phyloP scores from a whole-genome alignment of 352 stramenopile genomes.

The Phytophthora pseudosyringae region DNA sequence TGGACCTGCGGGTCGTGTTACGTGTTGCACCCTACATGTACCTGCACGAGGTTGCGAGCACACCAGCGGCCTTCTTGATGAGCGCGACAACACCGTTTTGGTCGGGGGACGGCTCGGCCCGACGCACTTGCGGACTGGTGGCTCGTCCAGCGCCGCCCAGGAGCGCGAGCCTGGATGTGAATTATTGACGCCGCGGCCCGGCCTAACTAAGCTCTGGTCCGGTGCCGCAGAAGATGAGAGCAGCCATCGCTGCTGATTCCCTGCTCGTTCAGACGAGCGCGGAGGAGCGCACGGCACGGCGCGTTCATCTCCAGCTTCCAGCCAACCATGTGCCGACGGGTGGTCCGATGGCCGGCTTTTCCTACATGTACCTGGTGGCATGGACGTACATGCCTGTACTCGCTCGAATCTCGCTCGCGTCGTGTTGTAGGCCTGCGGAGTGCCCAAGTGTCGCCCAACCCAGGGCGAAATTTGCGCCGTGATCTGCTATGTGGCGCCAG shows the following conservation, averaged over 20 bases:
- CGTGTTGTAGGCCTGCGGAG: conserved; percentile 20
- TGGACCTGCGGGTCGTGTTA: no score
- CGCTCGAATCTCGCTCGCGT: conserved; percentile 24
- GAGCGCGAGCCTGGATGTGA: conserved; percentile 42
- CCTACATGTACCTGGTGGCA: conserved; percentile 5
- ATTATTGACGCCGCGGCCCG: conserved; percentile 36
- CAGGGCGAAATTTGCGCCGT: conserved; percentile 29
- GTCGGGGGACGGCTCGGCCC: no score
- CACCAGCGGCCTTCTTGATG: no score
- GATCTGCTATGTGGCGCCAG: conserved; percentile 32
- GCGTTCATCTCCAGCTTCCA: conserved; percentile 31
- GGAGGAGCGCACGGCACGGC: neutral
- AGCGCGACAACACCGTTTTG: no score
- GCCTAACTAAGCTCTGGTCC: conserved; percentile 34
- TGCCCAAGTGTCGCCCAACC: conserved; percentile 12
- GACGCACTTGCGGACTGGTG: conserved; percentile 2
- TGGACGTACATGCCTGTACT: neutral
- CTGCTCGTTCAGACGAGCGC: conserved; percentile 35
- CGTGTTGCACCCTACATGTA: no score
- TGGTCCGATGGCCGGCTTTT: conserved; percentile 35
- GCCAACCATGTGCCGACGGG: conserved; percentile 24
- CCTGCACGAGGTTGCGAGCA: no score
- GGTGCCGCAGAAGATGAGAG: conserved; percentile 47
- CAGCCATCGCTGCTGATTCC: conserved; percentile 44
- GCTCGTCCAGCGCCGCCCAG: conserved; percentile 39